Conservation (phyloP, 805 yeast genomes). For the Pichia phayaonensis region DNA sequence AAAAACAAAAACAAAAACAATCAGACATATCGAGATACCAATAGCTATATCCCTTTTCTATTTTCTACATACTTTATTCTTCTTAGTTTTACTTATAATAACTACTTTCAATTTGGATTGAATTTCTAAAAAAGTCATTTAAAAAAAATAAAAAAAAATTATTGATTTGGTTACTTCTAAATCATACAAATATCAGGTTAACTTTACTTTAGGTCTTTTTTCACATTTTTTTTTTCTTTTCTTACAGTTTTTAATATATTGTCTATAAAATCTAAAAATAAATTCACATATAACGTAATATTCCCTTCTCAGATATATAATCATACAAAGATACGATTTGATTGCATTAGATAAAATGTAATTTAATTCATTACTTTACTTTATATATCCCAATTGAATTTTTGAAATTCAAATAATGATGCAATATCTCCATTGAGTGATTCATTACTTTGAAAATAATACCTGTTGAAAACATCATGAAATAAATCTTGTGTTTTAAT, state of each 20-base stretch:
- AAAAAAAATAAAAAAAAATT: too few species aligned
- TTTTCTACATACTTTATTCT: background rate
- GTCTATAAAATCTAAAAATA: too few species aligned
- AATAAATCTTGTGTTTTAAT: constrained; percentile 23
- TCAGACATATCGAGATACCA: background rate
- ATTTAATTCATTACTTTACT: too few species aligned
- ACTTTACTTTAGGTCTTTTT: background rate
- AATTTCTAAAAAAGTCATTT: background rate
- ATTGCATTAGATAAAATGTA: background rate
- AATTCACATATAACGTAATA: too few species aligned
- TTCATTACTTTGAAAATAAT: constrained; percentile 17
- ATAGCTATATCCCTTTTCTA: background rate
- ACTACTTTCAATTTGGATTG: background rate
- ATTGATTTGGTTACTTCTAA: too few species aligned
- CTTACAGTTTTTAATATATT: too few species aligned
- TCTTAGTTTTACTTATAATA: background rate
- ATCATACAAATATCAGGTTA: too few species aligned
- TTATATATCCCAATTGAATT: constrained; percentile 1
- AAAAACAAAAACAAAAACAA: background rate
- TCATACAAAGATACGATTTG: too few species aligned
- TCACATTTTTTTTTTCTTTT: background rate
- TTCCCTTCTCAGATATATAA: too few species aligned
- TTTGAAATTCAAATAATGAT: constrained; percentile 4
- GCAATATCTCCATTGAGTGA: constrained; percentile 3
- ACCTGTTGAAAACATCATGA: constrained; percentile 20